Evolutionary conservation across 441 rosid genomes (phyloP), one percentile per base, ranked within the genome.

Genomic region (Rhodomyrtus psidioides): DNA sequence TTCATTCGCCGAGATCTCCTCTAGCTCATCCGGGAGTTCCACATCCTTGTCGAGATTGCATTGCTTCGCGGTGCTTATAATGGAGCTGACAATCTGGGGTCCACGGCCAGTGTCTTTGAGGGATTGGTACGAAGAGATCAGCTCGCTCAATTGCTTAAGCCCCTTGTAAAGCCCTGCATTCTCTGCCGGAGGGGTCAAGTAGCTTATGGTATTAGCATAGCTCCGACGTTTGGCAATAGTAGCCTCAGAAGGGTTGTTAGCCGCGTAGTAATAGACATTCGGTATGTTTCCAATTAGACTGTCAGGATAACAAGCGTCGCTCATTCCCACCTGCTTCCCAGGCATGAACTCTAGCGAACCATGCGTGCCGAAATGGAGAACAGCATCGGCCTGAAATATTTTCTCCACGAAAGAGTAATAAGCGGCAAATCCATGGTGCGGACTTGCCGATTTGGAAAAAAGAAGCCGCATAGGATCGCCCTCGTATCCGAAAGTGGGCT

Each of bases 241-340:
- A 9, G 99, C 99, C 91, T 97, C 99, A 6, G 99, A 96, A 5
- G 99, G 99, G 81, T 97, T 97, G 84, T 97, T 97, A 1, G 99
- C 99, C 12, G 99, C 99, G 53, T 97, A 97, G 84, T 97, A 97
- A 87, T 97, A 97, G 3, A 97, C 95, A 88, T 97, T 97, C 19
- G 99, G 99, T 55, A 97, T 97, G 83, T 97, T 97, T 81, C 99
- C 99, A 10, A 97, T 97, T 56, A 97, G 99, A 90, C 99, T 96
- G 84, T 97, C 99, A 0, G 99, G 99, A 88, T 84, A 97, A 84
- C 99, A 97, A 58, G 87, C 98, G 83, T 97, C 99, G 39, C 99
- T 97, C 99, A 97, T 97, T 83, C 99, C 99, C 88, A 97, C 99
- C 93, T 97, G 99, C 90, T 97, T 97, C 84, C 99, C 99, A 1